Evolutionary conservation across 1,284 basidiomycete species (phyloP).

Genomic region (Caloboletus inedulis): DNA sequence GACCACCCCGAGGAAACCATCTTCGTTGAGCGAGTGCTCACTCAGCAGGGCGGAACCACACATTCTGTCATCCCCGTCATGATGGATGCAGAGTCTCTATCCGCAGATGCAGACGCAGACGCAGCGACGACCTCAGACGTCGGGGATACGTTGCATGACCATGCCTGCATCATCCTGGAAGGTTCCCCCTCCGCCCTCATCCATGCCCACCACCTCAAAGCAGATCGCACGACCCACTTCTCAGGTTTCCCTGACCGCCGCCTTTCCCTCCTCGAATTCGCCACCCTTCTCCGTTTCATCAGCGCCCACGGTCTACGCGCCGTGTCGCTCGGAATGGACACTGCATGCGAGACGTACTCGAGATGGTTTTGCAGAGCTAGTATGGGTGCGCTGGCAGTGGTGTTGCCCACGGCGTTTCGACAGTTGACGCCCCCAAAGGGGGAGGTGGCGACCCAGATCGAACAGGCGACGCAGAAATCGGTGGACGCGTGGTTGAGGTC

Average conservation of each 20-base stretch:
- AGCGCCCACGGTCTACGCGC: slow-evolving; percentile 1
- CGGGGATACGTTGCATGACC: neutral
- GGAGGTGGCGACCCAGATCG: neutral
- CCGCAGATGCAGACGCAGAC: too few relatives aligned
- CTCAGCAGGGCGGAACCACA: neutral
- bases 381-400: neutral
- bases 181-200: neutral
- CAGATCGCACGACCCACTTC: neutral
- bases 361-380: slow-evolving; percentile 9
- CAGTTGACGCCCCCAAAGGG: neutral
- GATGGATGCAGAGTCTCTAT: neutral
- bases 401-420: neutral
- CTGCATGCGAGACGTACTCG: slow-evolving; percentile 13
- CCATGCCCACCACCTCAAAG: neutral
- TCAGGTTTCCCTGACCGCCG: neutral
- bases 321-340: slow-evolving; percentile 11
- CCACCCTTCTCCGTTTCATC: slow-evolving; percentile 7
- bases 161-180: neutral
- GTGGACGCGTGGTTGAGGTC: slow-evolving; percentile 10
- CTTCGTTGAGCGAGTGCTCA: neutral
- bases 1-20: neutral
- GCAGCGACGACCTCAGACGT: neutral
- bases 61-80: neutral
- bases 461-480: slow-evolving; percentile 1
- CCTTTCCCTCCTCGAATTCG: slow-evolving; percentile 10